phyloP scores from a whole-genome alignment of 176 grass and related monocot genomes.

The Musa troglodytarum region DNA sequence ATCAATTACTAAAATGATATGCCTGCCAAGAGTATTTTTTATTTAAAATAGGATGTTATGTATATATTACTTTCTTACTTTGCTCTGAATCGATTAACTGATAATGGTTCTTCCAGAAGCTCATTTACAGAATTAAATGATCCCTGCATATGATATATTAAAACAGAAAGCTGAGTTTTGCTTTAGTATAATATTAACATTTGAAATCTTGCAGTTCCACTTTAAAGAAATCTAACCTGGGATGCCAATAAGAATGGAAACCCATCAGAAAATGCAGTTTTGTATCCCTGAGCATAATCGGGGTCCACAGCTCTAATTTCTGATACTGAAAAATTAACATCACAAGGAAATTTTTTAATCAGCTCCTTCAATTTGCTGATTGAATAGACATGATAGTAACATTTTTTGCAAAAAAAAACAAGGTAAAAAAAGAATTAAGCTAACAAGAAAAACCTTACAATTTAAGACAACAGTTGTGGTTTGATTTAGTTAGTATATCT shows the following conservation, averaged over 20 bases:
- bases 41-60: background rate
- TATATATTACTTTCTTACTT: constrained; percentile 41
- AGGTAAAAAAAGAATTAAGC: background rate
- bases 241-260: constrained; percentile 70
- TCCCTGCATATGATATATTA: constrained; percentile 34
- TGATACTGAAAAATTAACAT: constrained; percentile 26
- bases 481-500: background rate
- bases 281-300: constrained; percentile 63
- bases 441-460: background rate
- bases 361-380: background rate
- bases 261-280: constrained; percentile 50
- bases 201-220: background rate
- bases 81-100: constrained; percentile 77
- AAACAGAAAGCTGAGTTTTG: constrained; percentile 8
- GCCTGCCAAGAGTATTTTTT: background rate
- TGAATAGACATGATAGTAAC: background rate
- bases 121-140: constrained; percentile 66
- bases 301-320: constrained; percentile 56
- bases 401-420: background rate
- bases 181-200: constrained; percentile 6
- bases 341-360: background rate
- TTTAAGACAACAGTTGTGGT: background rate
- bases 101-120: constrained; percentile 59
- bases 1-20: background rate
- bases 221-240: constrained; percentile 35